Base-by-base conservation (phyloP, 768 basidiomycete genomes). In the Gloeopeniophorella convolvens region DNA sequence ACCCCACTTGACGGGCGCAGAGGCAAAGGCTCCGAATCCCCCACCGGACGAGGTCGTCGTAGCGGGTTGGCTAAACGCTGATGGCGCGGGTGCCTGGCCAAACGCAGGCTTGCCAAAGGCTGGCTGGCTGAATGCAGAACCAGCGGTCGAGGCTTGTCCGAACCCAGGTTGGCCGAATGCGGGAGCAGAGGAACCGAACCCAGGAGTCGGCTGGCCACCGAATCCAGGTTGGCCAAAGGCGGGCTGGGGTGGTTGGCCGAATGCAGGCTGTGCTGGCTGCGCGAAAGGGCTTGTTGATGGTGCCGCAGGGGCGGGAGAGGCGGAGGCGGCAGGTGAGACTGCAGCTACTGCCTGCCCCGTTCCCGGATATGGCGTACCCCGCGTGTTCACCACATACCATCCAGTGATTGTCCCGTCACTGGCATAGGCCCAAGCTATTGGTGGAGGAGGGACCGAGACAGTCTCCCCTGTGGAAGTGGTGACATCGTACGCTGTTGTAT, bases 341-440 rank as follows among this genome's bases (percentile, higher is more conserved):
- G 42, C 33, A 13, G n/a, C n/a, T n/a, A 51, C 16, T 2, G 41
- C 31, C 36, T 48, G 45, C 11, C 59, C 61, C 73, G 88, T 78
- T 24, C 78, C 78, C 34, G 72, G 67, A 60, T 88, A 89, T 7
- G 74, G 68, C 15, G 57, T 64, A 1, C 70, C 73, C 34, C 73
- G 75, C 7, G 71, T 68, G 60, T 83, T 78, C 31, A 85, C 76
- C 18, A 85, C 60, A 62, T 80, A 71, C 86, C 88, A 91, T 3
- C 72, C 88, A 41, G 80, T 75, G 20, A 91, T 47, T 0, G 86
- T 85, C 16, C 88, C 88, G 60, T 91, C 88, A 46, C 81, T 87
- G 10, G 85, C 73, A 64, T 86, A 89, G 3, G 78, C 82, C 62
- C 80, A 89, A 65, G 89, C 66, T 48, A 88, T 70, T 0, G 88